Conservation (phyloP, 768 basidiomycete genomes). For the Mycena amicta region DNA sequence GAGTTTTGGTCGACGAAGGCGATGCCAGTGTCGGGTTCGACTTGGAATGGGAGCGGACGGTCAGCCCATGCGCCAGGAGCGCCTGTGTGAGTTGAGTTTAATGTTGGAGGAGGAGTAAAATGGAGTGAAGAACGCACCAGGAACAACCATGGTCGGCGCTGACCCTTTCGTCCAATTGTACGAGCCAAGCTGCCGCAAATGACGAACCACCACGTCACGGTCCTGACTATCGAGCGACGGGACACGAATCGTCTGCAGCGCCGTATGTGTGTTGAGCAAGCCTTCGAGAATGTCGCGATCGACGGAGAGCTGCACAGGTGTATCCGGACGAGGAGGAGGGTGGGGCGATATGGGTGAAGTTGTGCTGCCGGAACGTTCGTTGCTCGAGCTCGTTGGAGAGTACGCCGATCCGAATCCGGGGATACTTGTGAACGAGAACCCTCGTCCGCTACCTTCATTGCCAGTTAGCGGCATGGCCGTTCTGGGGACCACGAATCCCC, state of each 20-base stretch:
- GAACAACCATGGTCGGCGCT: conserved; percentile 44
- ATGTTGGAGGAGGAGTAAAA: too few species aligned
- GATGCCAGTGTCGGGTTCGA: conserved; percentile 38
- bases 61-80: conserved; percentile 47
- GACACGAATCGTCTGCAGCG: not conserved
- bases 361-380: too few species aligned
- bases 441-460: too few species aligned
- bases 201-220: not conserved
- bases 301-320: too few species aligned
- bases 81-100: too few species aligned
- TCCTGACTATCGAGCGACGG: not conserved
- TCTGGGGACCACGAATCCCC: too few species aligned
- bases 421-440: too few species aligned
- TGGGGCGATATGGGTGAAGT: too few species aligned
- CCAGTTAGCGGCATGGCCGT: too few species aligned
- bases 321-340: too few species aligned
- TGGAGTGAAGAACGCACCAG: conserved; percentile 35
- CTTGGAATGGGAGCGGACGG: conserved; percentile 31
- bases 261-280: not conserved
- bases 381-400: too few species aligned
- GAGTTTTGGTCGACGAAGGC: conserved; percentile 44
- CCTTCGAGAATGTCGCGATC: not conserved
- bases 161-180: conserved; percentile 47
- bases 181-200: conserved; percentile 32
- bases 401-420: too few species aligned